Evolutionary conservation across 139 green algal species (phyloP).

Genomic region (Eudorina sp.): DNA sequence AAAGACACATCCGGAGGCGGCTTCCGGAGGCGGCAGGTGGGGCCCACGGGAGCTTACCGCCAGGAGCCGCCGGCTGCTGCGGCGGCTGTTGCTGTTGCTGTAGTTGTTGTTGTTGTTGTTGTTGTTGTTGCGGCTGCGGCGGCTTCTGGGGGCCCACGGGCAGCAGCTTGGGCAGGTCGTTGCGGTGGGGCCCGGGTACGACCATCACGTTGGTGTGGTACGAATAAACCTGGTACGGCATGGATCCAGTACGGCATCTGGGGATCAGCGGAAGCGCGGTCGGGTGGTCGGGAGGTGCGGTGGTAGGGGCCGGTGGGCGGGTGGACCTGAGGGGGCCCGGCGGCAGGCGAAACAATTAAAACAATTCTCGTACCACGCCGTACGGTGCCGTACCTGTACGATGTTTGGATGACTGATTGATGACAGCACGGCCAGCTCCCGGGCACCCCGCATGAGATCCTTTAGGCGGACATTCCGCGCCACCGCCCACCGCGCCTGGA

Average conservation of each 20-base stretch:
- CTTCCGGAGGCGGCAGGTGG: too few relatives aligned
- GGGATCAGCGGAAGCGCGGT: too few relatives aligned
- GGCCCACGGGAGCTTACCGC: too few relatives aligned
- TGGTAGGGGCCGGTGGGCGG: too few relatives aligned
- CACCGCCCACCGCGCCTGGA: background rate
- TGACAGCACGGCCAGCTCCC: slow-evolving; percentile 31
- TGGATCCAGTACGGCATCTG: background rate
- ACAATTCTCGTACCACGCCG: too few relatives aligned
- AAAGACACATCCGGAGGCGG: too few relatives aligned
- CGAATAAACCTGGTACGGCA: background rate
- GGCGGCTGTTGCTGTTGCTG: background rate
- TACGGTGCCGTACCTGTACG: background rate
- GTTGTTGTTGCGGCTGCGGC: background rate
- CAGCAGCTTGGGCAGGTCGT: background rate
- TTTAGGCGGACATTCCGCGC: background rate
- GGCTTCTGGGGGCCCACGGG: background rate
- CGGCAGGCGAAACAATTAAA: too few relatives aligned
- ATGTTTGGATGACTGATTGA: slow-evolving; percentile 33
- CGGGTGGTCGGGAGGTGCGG: too few relatives aligned
- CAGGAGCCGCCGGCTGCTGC: too few relatives aligned
- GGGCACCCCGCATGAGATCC: background rate
- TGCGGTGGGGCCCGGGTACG: background rate
- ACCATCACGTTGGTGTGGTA: slow-evolving; percentile 3
- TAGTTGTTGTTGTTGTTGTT: too few relatives aligned
- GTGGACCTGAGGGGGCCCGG: too few relatives aligned